phyloP scores from a whole-genome alignment of 2,329 filamentous ascomycete genomes.

The Pseudogymnoascus sp. region DNA sequence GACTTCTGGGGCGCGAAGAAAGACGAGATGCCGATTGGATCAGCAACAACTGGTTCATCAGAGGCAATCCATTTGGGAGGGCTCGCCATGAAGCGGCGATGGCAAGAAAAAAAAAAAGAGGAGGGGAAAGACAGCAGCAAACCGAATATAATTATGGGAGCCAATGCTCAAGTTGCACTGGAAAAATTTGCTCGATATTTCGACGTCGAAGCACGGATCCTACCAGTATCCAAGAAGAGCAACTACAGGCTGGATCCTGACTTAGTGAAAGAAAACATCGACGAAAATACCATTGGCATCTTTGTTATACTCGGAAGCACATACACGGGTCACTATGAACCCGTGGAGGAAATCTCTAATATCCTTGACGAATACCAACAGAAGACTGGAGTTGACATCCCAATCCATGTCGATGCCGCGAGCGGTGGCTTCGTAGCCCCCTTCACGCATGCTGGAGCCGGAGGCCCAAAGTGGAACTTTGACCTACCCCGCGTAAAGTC shows the following conservation, averaged over 20 bases:
- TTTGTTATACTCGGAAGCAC: constrained; percentile 65
- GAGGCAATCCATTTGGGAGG: constrained; percentile 64
- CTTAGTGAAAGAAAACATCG: constrained; percentile 55
- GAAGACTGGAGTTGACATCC: constrained; percentile 53
- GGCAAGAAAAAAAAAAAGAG: constrained; percentile 54
- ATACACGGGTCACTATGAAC: constrained; percentile 67
- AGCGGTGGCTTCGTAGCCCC: constrained; percentile 54
- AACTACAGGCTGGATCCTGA: constrained; percentile 54
- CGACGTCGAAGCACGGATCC: constrained; percentile 58
- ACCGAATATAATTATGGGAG: constrained; percentile 68
- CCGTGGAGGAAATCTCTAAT: constrained; percentile 57
- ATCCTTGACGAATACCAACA: constrained; percentile 55
- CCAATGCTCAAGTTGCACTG: constrained; percentile 63
- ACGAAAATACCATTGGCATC: constrained; percentile 70
- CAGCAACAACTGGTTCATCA: constrained; percentile 61
- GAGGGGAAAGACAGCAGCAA: constrained; percentile 53
- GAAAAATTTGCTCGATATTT: constrained; percentile 69
- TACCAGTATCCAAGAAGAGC: constrained; percentile 53
- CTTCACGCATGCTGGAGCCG: constrained; percentile 47
- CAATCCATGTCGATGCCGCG: constrained; percentile 58
- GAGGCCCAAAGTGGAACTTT: constrained; percentile 54
- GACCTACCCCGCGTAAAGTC: constrained; percentile 52
- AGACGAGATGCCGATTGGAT: constrained; percentile 55
- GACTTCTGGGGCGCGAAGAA: constrained; percentile 55
- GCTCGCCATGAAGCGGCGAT: constrained; percentile 65